Base-by-base conservation (phyloP, 2,329 filamentous ascomycete genomes). In the Alternaria novae-zelandiae region DNA sequence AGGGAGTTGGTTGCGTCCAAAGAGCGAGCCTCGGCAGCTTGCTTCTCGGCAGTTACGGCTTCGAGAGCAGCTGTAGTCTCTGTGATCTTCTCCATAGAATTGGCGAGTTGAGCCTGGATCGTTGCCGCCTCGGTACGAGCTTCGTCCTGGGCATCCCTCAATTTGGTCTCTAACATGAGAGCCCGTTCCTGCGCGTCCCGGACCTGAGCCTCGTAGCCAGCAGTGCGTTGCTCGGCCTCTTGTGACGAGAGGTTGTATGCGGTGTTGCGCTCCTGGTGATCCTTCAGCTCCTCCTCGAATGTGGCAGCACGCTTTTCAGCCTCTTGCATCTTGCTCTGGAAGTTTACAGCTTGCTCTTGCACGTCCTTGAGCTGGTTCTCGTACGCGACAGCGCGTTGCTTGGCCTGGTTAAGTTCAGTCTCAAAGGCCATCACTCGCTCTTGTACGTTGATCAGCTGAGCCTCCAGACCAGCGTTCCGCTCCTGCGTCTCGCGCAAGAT, bases 61-160 rank as follows among this genome's bases (percentile, higher is more conserved):
- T 69, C 64, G 12, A 80, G 71, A 3, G 73, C 72, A 32, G 64
- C 55, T 20, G 68, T 70, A 25, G 71, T 54, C 56, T 76, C 69
- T 10, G 76, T 70, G 17, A 79, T 73, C 62, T 74, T 76, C n/a
- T 66, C 64, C 7, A 76, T 66, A n/a, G 77, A 74, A 28, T 78
- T 75, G 11, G 70, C 61, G 21, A 80, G 71, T 54, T 80, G 75
- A n/a, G 76, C 71, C 65, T 81, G 76, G 12, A 74, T 79, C 57
- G 79, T 77, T 50, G 73, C 74, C 15, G 66, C 75, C 61, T 77
- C 72, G 15, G 75, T 70, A 23, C 74, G 76, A 13, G 77, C 76
- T 20, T 80, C 74, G 26, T 82, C 78, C 41, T 68, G 66, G 4
- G 66, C 64, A 23, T 79, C 75, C 26, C 68, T 64, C 11, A 81